phyloP scores from a whole-genome alignment of 2,329 filamentous ascomycete species.

The Ophiocordyceps robertsii region DNA sequence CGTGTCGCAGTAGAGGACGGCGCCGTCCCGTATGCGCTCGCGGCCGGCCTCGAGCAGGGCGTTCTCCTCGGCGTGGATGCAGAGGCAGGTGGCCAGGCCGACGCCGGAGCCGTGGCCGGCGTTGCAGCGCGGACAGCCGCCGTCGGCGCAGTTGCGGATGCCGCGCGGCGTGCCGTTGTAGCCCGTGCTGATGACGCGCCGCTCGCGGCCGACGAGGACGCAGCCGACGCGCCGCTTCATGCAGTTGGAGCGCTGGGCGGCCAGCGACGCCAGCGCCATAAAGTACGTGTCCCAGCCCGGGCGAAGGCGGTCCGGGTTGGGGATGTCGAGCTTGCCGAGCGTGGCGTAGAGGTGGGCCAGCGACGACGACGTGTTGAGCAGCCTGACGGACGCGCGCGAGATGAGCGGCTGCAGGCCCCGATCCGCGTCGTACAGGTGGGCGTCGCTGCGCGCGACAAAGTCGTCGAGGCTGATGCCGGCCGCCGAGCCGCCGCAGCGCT shows the following conservation, averaged over 20 bases:
- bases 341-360: constrained; percentile 59
- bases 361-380: constrained; percentile 72
- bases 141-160: constrained; percentile 80
- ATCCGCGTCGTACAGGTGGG: constrained; percentile 56
- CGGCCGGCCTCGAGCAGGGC: constrained; percentile 86
- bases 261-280: constrained; percentile 89
- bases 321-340: constrained; percentile 61
- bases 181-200: constrained; percentile 82
- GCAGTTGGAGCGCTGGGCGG: constrained; percentile 84
- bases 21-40: constrained; percentile 71
- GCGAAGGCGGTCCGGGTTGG: constrained; percentile 65
- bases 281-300: constrained; percentile 97
- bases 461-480: constrained; percentile 31
- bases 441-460: constrained; percentile 50
- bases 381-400: constrained; percentile 66
- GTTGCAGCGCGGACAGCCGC: constrained; percentile 84
- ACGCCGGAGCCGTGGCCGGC: constrained; percentile 54
- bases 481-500: constrained; percentile 10
- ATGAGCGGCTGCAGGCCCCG: constrained; percentile 63
- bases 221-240: constrained; percentile 97
- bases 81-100: constrained; percentile 75
- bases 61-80: constrained; percentile 97
- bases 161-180: constrained; percentile 96
- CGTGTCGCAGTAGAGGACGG: constrained; percentile 86
- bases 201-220: constrained; percentile 69